These are phyloP conservation scores for Hypholoma fasciculare DNA, from an alignment of 768 basidiomycete genomes.

Conservation along the genomic window DNA sequence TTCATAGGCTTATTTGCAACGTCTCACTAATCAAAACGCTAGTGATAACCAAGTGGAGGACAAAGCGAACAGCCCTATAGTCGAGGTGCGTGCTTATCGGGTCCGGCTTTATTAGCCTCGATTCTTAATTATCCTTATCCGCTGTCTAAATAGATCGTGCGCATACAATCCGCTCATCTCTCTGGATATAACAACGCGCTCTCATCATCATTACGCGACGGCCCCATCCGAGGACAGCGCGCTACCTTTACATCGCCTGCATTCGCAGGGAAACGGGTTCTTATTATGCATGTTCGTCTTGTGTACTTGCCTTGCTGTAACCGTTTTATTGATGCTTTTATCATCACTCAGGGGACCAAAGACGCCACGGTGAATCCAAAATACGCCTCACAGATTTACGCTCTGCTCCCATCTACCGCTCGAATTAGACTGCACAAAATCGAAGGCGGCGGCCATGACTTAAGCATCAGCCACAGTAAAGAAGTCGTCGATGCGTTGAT, in stretches of 20 bases:
- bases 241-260: constrained; percentile 52
- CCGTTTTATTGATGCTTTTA: background rate
- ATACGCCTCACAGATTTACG: constrained; percentile 47
- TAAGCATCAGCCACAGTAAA: constrained; percentile 42
- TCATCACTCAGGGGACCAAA: constrained; percentile 47
- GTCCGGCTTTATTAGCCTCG: background rate
- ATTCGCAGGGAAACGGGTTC: constrained; percentile 47
- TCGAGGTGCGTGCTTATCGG: constrained; percentile 35
- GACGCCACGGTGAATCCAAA: constrained; percentile 57
- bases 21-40: constrained; percentile 37
- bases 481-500: constrained; percentile 33
- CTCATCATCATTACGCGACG: constrained; percentile 74
- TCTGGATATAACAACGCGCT: constrained; percentile 74
- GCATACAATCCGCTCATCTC: constrained; percentile 77
- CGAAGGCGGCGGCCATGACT: constrained; percentile 54
- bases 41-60: constrained; percentile 11
- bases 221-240: constrained; percentile 65
- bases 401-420: constrained; percentile 39
- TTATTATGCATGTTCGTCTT: constrained; percentile 62
- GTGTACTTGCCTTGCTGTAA: background rate
- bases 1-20: constrained; percentile 50
- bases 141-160: constrained; percentile 51
- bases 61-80: constrained; percentile 33
- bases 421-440: constrained; percentile 46
- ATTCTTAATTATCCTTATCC: background rate